Base-by-base conservation (phyloP, 148 eudicot genomes). In the Salicornia ramosissima region DNA sequence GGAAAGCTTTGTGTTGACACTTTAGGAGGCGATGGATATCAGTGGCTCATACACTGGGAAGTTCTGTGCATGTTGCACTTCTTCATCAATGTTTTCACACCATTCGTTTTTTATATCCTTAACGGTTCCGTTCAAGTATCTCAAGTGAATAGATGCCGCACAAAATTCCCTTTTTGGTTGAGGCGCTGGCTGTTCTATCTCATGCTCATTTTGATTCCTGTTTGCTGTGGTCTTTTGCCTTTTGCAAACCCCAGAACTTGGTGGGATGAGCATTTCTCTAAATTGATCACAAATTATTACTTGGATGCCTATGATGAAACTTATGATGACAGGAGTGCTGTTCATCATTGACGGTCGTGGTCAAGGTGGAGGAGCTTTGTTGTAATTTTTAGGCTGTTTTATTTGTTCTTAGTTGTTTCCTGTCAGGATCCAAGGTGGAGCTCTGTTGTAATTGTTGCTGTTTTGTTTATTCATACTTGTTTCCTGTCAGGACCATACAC, bases 1-100 rank as follows among this genome's bases (percentile, higher is more conserved):
- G 98, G 98, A 26, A 94, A 86, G 74, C 62, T 88, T 49, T 94
- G 97, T 76, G 80, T 94, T 4, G 95, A 94, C 81, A 90, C 97
- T 2, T 74, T 94, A 78, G 98, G 98, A 42, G 98, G 97, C 36
- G 83, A 84, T 30, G 98, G 98, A 33, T 67, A 82, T 53, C 75
- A 64, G 53, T 94, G 98, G 98, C 85, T 94, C 63, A 22, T 87
- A 5, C 82, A 79, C 39, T 94, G 97, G 97, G 96, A 87, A 74
- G 56, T 67, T 30, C 57, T 87, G 18, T 94, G 98, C 75, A 58
- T 67, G 2, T 57, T 86, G 72, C 97, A 94, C 80, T 88, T 90
- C 64, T 70, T 88, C 21, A 72, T 91, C 34, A 84, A 81, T 47
- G 53, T 77, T 19, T 86, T 80, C 19, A 79, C 83, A 14, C 65